Conservation (phyloP, 2,329 filamentous ascomycete genomes). For the Ceratocystis ficicola region DNA sequence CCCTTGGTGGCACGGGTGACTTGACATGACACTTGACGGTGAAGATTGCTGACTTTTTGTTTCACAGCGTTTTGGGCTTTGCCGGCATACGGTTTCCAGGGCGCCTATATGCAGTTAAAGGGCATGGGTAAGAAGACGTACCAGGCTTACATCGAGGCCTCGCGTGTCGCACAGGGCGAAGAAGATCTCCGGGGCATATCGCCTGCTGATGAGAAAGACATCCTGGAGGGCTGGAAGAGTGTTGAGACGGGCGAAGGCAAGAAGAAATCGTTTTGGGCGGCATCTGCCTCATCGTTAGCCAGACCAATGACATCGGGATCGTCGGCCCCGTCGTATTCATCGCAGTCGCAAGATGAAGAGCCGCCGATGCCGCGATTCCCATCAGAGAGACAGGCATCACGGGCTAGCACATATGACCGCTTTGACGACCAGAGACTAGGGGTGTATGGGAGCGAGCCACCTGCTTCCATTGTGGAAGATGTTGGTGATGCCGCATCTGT, state of each 20-base stretch:
- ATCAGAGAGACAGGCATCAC: background rate
- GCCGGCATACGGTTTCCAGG: slow-evolving; percentile 73
- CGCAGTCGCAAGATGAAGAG: background rate
- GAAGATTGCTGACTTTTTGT: slow-evolving; percentile 3
- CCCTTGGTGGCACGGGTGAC: background rate
- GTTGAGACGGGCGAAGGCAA: slow-evolving; percentile 37
- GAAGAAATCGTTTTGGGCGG: slow-evolving; percentile 1
- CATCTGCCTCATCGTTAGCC: background rate
- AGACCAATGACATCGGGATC: background rate
- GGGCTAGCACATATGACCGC: background rate
- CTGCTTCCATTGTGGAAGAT: background rate
- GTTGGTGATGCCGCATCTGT: background rate
- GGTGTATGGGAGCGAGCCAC: background rate
- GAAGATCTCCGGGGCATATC: slow-evolving; percentile 48
- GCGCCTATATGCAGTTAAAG: slow-evolving; percentile 64
- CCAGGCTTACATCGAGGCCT: slow-evolving; percentile 67
- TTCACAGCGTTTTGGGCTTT: slow-evolving; percentile 21
- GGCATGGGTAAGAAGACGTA: slow-evolving; percentile 59
- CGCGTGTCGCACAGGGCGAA: slow-evolving; percentile 62
- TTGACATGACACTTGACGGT: background rate
- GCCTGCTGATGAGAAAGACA: slow-evolving; percentile 48
- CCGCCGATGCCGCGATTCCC: background rate
- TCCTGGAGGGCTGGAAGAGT: slow-evolving; percentile 54
- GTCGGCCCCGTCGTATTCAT: background rate
- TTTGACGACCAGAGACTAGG: background rate